phyloP scores from a whole-genome alignment of 2,329 filamentous ascomycete genomes.

The Grosmannia clavigera region DNA sequence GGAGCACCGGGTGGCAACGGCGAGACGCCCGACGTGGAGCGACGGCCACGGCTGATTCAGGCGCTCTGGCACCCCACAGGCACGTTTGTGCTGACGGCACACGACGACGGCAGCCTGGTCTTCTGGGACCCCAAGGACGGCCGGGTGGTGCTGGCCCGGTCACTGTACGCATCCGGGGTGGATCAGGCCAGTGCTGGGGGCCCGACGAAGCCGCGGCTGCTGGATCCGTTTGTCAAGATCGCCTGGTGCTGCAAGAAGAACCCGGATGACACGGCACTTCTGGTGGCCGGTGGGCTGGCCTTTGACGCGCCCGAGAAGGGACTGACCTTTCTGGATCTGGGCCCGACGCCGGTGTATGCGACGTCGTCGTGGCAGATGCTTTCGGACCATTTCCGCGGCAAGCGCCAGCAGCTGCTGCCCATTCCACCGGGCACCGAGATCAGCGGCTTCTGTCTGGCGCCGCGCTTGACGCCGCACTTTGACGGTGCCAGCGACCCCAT shows the following conservation, averaged over 20 bases:
- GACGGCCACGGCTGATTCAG: conserved; percentile 66
- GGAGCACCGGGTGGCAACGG: conserved; percentile 78
- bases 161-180: conserved; percentile 60
- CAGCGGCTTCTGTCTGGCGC: conserved; percentile 70
- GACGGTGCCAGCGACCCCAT: conserved; percentile 82
- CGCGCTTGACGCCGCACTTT: conserved; percentile 73
- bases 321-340: conserved; percentile 81
- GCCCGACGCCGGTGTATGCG: conserved; percentile 76
- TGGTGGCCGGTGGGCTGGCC: conserved; percentile 71
- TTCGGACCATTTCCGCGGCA: conserved; percentile 66
- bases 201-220: conserved; percentile 42
- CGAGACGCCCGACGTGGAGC: conserved; percentile 43
- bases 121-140: conserved; percentile 93
- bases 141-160: conserved; percentile 70
- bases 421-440: conserved; percentile 69
- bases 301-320: conserved; percentile 58
- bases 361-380: conserved; percentile 85
- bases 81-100: conserved; percentile 73
- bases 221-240: conserved; percentile 66
- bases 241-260: conserved; percentile 92
- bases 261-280: conserved; percentile 79
- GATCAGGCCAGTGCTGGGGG: conserved; percentile 41
- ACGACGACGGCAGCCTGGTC: conserved; percentile 84
- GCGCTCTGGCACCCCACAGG: conserved; percentile 92
- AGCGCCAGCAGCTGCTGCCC: conserved; percentile 56